Conservation (phyloP, 345 rosid species). For the Firmiana major region DNA sequence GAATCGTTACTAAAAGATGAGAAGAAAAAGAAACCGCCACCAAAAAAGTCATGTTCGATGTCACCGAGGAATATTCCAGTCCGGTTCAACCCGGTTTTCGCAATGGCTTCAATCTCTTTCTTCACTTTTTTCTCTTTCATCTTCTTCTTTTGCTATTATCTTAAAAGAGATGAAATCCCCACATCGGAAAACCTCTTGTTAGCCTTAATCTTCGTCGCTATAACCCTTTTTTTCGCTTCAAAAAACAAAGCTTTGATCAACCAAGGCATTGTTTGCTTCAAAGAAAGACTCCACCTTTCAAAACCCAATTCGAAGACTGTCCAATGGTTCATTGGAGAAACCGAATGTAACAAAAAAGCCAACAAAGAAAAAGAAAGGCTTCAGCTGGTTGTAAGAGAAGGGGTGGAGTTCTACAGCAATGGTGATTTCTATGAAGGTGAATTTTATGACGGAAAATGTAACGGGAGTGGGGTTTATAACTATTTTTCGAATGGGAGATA, state of each 20-base stretch:
- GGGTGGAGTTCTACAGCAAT: conserved; percentile 77
- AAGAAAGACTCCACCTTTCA: conserved; percentile 43
- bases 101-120: conserved; percentile 53
- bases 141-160: conserved; percentile 44
- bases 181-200: conserved; percentile 79
- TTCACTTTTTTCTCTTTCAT: conserved; percentile 44
- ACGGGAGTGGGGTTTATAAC: conserved; percentile 92
- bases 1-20: conserved; percentile 36
- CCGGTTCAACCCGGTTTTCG: conserved; percentile 52
- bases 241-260: conserved; percentile 60
- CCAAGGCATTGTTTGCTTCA: conserved; percentile 40
- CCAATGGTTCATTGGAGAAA: conserved; percentile 78
- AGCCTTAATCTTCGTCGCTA: conserved; percentile 67
- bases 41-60: conserved; percentile 37
- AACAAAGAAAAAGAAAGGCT: conserved; percentile 20
- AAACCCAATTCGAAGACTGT: conserved; percentile 48
- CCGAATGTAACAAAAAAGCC: conserved; percentile 2
- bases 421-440: conserved; percentile 96
- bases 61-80: conserved; percentile 41
- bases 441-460: conserved; percentile 71
- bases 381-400: conserved; percentile 46
- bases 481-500: conserved; percentile 74
- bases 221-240: conserved; percentile 72
- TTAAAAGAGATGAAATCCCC: conserved; percentile 53
- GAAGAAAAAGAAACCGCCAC: conserved; percentile 29